phyloP scores from a whole-genome alignment of 176 grass and related monocot species.

The Eremochloa ophiuroides region DNA sequence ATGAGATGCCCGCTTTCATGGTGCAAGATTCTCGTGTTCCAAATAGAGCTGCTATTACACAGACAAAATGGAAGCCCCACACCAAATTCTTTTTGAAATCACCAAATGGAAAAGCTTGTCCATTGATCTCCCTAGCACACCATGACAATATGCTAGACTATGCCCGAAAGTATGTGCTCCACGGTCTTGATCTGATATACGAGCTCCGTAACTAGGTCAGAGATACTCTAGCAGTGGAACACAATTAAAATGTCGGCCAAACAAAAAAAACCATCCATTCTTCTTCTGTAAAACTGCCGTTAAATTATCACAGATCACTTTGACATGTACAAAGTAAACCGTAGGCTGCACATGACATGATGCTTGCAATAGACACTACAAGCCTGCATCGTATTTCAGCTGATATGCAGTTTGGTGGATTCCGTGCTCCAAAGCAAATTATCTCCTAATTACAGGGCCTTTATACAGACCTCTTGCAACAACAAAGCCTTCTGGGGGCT shows the following conservation, averaged over 20 bases:
- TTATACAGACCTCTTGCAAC: constrained; percentile 83
- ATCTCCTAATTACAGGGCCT: constrained; percentile 72
- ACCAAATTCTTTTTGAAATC: too few relatives aligned
- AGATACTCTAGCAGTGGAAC: neutral
- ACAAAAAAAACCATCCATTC: neutral
- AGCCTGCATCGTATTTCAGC: constrained; percentile 12
- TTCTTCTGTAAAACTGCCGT: constrained; percentile 9
- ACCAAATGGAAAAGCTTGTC: neutral
- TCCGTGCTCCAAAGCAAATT: constrained; percentile 29
- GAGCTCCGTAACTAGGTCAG: neutral
- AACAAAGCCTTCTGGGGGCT: constrained; percentile 85
- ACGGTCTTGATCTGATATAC: constrained; percentile 13
- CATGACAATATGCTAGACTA: neutral
- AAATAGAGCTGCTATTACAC: too few relatives aligned
- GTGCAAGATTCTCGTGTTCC: too few relatives aligned
- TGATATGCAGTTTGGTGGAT: neutral
- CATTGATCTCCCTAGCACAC: constrained; percentile 12
- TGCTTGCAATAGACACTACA: constrained; percentile 11
- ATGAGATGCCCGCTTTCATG: too few relatives aligned
- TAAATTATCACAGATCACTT: constrained; percentile 24
- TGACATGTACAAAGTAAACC: constrained; percentile 42
- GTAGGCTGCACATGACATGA: constrained; percentile 12
- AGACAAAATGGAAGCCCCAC: too few relatives aligned
- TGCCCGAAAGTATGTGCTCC: neutral
- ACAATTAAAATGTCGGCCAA: constrained; percentile 1